Evolutionary conservation across 2,329 filamentous ascomycete genomes (phyloP).

Genomic region (Stachybotrys chartarum): DNA sequence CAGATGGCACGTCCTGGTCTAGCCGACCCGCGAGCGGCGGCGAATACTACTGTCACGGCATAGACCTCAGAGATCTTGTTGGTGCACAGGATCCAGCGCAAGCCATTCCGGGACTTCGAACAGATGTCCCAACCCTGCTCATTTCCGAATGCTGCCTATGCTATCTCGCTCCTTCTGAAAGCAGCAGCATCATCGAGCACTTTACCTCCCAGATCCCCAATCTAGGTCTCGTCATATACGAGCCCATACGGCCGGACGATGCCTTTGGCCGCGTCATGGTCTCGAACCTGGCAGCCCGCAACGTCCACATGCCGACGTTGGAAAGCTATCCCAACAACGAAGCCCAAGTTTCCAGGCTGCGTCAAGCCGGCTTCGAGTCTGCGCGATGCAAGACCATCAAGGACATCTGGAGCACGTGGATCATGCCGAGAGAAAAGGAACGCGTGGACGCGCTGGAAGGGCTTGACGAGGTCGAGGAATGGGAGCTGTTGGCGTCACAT

Average conservation of each 20-base stretch:
- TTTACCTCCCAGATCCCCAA: constrained; percentile 47
- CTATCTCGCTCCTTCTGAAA: constrained; percentile 65
- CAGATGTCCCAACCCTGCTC: constrained; percentile 67
- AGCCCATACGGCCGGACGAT: constrained; percentile 78
- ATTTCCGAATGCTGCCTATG: constrained; percentile 95
- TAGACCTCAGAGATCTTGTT: constrained; percentile 61
- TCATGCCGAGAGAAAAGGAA: constrained; percentile 63
- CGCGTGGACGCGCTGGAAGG: constrained; percentile 76
- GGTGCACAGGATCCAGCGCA: constrained; percentile 1
- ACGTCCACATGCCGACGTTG: constrained; percentile 79
- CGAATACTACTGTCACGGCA: constrained; percentile 50
- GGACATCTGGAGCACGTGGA: constrained; percentile 71
- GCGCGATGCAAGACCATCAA: constrained; percentile 38
- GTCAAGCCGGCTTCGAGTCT: constrained; percentile 54
- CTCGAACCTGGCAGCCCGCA: constrained; percentile 73
- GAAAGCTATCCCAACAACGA: constrained; percentile 60
- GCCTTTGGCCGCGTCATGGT: constrained; percentile 90
- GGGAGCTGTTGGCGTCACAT: constrained; percentile 77
- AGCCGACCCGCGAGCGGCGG: constrained; percentile 30
- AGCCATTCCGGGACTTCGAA: constrained; percentile 35
- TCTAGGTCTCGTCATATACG: constrained; percentile 69
- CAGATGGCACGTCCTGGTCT: constrained; percentile 32
- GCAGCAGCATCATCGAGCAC: constrained; percentile 56
- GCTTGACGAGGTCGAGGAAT: constrained; percentile 92
- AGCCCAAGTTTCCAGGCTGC: constrained; percentile 63